Conservation (phyloP, 495 filamentous ascomycete species). For the Oleoguttula mirabilis region DNA sequence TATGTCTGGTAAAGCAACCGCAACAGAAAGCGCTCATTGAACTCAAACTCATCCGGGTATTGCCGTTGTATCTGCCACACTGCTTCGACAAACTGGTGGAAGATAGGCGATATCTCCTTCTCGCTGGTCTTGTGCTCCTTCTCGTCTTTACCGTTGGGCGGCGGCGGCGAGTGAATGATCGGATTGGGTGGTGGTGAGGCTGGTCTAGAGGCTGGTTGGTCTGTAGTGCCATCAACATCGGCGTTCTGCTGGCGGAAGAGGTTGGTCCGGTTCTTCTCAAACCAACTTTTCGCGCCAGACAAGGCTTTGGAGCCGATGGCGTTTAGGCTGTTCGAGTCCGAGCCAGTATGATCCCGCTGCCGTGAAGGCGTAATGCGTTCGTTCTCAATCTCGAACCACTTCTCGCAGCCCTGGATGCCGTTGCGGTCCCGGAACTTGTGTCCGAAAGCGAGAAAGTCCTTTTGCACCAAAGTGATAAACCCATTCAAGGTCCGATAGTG, state of each 20-base stretch:
- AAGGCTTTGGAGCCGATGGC: constrained; percentile 47
- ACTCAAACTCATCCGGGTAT: constrained; percentile 85
- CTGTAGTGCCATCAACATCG: constrained; percentile 51
- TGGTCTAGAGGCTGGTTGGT: constrained; percentile 34
- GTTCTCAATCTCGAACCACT: constrained; percentile 87
- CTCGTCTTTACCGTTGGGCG: constrained; percentile 32
- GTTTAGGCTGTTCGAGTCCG: constrained; percentile 9
- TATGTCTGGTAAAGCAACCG: constrained; percentile 89
- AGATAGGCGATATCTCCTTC: constrained; percentile 89
- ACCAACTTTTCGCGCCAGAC: constrained; percentile 78
- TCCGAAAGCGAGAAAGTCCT: constrained; percentile 95
- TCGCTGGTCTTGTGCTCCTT: constrained; percentile 45
- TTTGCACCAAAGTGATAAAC: constrained; percentile 90
- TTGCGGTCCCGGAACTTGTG: constrained; percentile 92
- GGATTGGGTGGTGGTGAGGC: constrained; percentile 19
- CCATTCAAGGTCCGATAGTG: constrained; percentile 93
- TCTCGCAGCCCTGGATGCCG: constrained; percentile 75
- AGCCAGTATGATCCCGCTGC: constrained; percentile 3
- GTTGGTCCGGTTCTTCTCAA: constrained; percentile 48
- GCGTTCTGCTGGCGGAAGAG: constrained; percentile 34
- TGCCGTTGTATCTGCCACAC: constrained; percentile 85
- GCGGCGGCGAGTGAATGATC: constrained; percentile 36
- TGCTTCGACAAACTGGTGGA: constrained; percentile 96
- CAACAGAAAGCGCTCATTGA: constrained; percentile 87
- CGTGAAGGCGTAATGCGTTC: constrained; percentile 36